Base-by-base conservation (phyloP, 2,329 filamentous ascomycete genomes). In the Penicillium sp. region DNA sequence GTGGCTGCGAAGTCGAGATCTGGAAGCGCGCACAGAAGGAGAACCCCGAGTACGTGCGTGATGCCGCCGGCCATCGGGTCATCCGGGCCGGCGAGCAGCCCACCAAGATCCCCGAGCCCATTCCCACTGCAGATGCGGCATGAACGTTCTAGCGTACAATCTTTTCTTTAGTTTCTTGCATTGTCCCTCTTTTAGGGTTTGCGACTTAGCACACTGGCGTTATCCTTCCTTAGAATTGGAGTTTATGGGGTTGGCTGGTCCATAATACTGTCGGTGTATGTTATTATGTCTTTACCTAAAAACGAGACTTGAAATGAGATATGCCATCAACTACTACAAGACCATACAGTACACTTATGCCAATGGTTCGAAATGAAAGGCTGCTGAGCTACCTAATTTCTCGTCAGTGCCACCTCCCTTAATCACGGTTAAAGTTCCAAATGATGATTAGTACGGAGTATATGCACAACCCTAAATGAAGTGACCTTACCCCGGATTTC, bases 1-100 rank as follows among this genome's bases (percentile, higher is more conserved):
- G 92, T 67, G 92, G 92, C 48, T 92, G 91, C 76, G 92, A 95
- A 78, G 92, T 96, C 30, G 92, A 96, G 84, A 93, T 95, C 79
- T 96, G 92, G 92, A 95, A 95, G 86, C 89, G 91, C 47, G 88
- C 90, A 60, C 90, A 93, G 78, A 86, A 88, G 71, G 91, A 93
- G 80, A 92, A 91, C 70, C 85, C 91, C 61, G 87, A 89, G 62
- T 89, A 90, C 68, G 86, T 92, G 76, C 93, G 91, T 76, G 93
- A 97, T 75, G 90, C 88, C 17, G 83, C 87, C 58, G 93, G 93
- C 55, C 86, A 92, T 77, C 89, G 91, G 67, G 93, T 97, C 70
- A 87, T 96, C 73, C 90, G 93, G 67, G 93, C 93, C 67, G 93
- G 93, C 58, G 84, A 88, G 71, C 93, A 97, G 81, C 86, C 91